Conservation (phyloP, 2,329 filamentous ascomycete genomes). For the Microcyclospora pomicola region DNA sequence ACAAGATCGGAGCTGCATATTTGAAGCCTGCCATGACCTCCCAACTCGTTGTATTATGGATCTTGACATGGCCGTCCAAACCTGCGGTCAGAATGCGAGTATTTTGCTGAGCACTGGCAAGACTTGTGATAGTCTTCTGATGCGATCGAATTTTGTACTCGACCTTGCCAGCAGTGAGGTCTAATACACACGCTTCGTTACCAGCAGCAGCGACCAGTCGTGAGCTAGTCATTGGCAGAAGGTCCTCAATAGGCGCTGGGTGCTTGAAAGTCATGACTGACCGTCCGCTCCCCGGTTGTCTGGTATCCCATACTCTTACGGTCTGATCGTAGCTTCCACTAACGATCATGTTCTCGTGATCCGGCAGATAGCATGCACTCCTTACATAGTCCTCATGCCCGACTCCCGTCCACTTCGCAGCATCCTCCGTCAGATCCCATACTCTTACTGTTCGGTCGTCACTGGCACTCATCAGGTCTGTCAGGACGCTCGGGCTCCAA, state of each 20-base stretch:
- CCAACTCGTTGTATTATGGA: slow-evolving; percentile 89
- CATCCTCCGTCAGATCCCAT: slow-evolving; percentile 80
- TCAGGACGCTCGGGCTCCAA: slow-evolving; percentile 75
- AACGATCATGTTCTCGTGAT: slow-evolving; percentile 58
- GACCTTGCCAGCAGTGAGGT: slow-evolving; percentile 81
- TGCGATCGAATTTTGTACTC: slow-evolving; percentile 81
- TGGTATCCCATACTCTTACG: slow-evolving; percentile 84
- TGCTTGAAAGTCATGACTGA: slow-evolving; percentile 91
- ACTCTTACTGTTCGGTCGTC: slow-evolving; percentile 87
- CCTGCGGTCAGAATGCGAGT: slow-evolving; percentile 74
- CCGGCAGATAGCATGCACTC: slow-evolving; percentile 71
- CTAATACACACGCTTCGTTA: slow-evolving; percentile 78
- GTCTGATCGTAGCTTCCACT: slow-evolving; percentile 93
- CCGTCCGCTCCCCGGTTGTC: slow-evolving; percentile 46
- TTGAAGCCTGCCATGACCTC: slow-evolving; percentile 92
- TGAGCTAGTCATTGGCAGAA: slow-evolving; percentile 78
- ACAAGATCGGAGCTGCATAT: slow-evolving; percentile 82
- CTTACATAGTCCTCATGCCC: slow-evolving; percentile 92
- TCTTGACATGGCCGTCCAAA: slow-evolving; percentile 90
- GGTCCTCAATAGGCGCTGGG: slow-evolving; percentile 70
- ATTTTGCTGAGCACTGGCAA: slow-evolving; percentile 68
- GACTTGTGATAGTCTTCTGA: slow-evolving; percentile 89
- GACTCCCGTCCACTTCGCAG: slow-evolving; percentile 61
- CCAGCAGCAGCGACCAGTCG: slow-evolving; percentile 74
- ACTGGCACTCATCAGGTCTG: slow-evolving; percentile 72